Base-by-base conservation (phyloP, 2,329 filamentous ascomycete genomes). In the Exophiala lecanii-corni region DNA sequence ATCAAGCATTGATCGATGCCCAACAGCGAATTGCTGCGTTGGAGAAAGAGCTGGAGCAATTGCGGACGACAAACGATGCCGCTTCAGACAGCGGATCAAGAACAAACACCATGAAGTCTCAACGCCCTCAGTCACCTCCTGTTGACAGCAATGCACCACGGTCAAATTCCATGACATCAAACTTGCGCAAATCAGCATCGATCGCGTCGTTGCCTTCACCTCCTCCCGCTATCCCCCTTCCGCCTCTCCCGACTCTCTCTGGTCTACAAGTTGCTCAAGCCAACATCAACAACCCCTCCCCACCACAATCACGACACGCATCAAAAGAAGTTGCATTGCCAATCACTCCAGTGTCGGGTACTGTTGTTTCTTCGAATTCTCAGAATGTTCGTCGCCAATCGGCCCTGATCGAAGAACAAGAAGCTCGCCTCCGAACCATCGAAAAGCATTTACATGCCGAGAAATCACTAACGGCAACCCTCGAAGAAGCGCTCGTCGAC, bases 371-470 rank as follows among this genome's bases (percentile, higher is more conserved):
- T 4, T 42, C 45, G 4, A 51, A 47, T n/a, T 53, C 51, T 4
- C 44, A 45, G 9, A 77, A 83, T 46, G 28, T 47, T 2, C 46
- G 43, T 9, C 54, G 54, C 5, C 53, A 55, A 35, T 79, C 82
- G 37, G 89, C 96, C 58, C 77, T 94, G 53, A 80, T 88, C 42
- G 91, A 97, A 59, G 92, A 98, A 57, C 89, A 96, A 63, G 92
- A 98, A 62, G 86, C 87, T 32, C 89, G 89, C 51, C 94, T 98
- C 61, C 83, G 86, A 47, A 94, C 88, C 5, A 94, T 98, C 51
- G 91, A 98, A 73, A 97, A 96, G 72, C 89, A 97, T 61, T 77
- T 98, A 17, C 84, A 86, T 53, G 92, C 92, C 3, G 92, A 98
- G 73, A 94, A 94, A 63, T 91, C 97, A 64, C 81, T 98, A 46